Base-by-base conservation (phyloP, 331 rosid species). In the Quercus phellos region DNA sequence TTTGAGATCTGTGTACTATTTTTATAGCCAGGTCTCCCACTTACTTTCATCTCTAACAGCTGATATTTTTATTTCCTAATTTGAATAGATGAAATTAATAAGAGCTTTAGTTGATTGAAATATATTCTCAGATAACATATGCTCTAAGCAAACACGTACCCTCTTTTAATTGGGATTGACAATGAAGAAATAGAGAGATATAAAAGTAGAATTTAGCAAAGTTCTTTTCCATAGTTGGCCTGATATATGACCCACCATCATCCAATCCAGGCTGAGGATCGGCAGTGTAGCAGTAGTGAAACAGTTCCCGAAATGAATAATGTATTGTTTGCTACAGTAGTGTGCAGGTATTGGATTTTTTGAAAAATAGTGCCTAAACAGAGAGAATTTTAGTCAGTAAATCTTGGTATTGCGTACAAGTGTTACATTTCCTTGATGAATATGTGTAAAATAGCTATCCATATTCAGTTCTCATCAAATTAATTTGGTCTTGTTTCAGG, bases 401-500 rank as follows among this genome's bases (percentile, higher is more conserved):
- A 16, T 60, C 18, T 60, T 60, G 35, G 35, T 32, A 30, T 16
- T 9, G 46, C n/a, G 24, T 18, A 64, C 19, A 30, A 18, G 18
- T 8, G 9, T 17, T 64, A 32, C 8, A 17, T 32, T 21, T 13
- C 35, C 68, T 64, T 17, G 24, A 64, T 3, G 46, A 64, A 64
- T 18, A 61, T 14, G 35, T 34, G 2, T 16, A 63, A 2, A 63
- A 29, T 63, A 63, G 46, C 71, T 34, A 35, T 18, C 17, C 2
- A 34, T 17, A 34, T 66, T 21, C 51, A 66, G 51, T 17, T 54
- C 51, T 38, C 35, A 43, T 77, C 75, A 11, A 46, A 26, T 70
- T 12, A 85, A 26, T 53, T 59, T 42, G 66, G 29, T 71, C 32
- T 54, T 72, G 78, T 74, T 80, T 82, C 85, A 92, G 98, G 99